These are phyloP conservation scores for Larix kaempferi DNA, from an alignment of 75 land plant genomes.

Conservation along the genomic window DNA sequence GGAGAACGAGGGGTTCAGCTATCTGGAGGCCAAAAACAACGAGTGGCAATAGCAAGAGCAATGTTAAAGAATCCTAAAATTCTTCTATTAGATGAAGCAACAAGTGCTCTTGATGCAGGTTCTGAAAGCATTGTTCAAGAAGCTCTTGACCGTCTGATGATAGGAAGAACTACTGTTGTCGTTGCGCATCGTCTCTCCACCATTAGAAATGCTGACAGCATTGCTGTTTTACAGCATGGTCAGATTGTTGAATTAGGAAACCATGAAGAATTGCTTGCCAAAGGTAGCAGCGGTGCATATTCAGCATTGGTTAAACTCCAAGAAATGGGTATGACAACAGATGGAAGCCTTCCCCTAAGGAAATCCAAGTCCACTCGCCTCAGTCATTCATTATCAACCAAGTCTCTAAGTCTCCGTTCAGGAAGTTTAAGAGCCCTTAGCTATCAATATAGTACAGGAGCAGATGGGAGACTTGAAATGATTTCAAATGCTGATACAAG, in stretches of 20 bases:
- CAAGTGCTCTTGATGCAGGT: constrained; percentile 93
- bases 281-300: constrained; percentile 76
- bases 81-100: constrained; percentile 96
- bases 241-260: constrained; percentile 89
- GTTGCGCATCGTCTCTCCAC: constrained; percentile 98
- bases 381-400: constrained; percentile 68
- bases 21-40: constrained; percentile 98
- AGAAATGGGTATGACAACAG: constrained; percentile 72
- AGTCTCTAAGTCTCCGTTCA: constrained; percentile 58
- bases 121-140: constrained; percentile 97
- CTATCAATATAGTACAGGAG: constrained; percentile 66
- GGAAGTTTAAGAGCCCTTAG: constrained; percentile 66
- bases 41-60: constrained; percentile 96
- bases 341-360: constrained; percentile 44
- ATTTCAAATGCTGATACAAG: constrained; percentile 65
- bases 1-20: constrained; percentile 95
- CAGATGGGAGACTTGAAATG: constrained; percentile 80
- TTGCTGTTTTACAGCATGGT: constrained; percentile 89
- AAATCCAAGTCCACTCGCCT: constrained; percentile 56
- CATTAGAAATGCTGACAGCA: constrained; percentile 83
- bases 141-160: constrained; percentile 94
- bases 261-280: constrained; percentile 78
- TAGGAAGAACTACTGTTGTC: constrained; percentile 93
- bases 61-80: constrained; percentile 93
- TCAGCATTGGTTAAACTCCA: constrained; percentile 80